phyloP scores from a whole-genome alignment of 2,329 filamentous ascomycete species.

The Helminthosporium solani region DNA sequence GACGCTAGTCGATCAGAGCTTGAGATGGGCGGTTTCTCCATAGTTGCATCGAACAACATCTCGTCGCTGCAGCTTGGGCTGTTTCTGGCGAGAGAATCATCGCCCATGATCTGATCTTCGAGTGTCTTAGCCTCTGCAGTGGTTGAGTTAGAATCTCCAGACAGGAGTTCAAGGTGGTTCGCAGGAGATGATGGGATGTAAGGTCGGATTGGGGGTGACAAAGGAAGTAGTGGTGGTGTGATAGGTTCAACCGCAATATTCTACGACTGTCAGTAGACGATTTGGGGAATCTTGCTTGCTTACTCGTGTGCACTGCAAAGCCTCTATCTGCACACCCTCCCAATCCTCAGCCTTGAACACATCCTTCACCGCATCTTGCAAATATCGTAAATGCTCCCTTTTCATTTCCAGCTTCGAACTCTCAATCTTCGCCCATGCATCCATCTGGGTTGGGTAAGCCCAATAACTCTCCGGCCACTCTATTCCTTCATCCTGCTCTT shows the following conservation, averaged over 20 bases:
- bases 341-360: slow-evolving; percentile 20
- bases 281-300: slow-evolving; percentile 2
- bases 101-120: slow-evolving; percentile 35
- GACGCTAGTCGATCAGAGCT: slow-evolving; percentile 20
- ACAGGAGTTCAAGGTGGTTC: slow-evolving; percentile 39
- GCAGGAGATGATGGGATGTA: slow-evolving; percentile 44
- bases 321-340: slow-evolving; percentile 19
- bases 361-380: slow-evolving; percentile 39
- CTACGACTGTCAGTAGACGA: slow-evolving; percentile 26
- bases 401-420: slow-evolving; percentile 39
- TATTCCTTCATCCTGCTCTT: slow-evolving; percentile 47
- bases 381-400: slow-evolving; percentile 34
- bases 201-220: slow-evolving; percentile 44
- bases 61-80: slow-evolving; percentile 34
- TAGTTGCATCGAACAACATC: slow-evolving; percentile 33
- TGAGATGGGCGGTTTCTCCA: slow-evolving; percentile 22
- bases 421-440: slow-evolving; percentile 31
- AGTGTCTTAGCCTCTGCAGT: slow-evolving; percentile 35
- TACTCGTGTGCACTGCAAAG: slow-evolving; percentile 24
- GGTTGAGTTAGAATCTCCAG: slow-evolving; percentile 39
- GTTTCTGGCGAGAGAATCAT: slow-evolving; percentile 36
- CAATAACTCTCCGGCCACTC: slow-evolving; percentile 43
- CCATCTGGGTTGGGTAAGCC: slow-evolving; percentile 26
- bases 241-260: slow-evolving; percentile 30
- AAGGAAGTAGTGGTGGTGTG: slow-evolving; percentile 52